A percentile compares a stretch with the other conserved stretches of the same genome.
phyloP scores from a whole-genome alignment of 345 rosid species.

The Populus nigra region DNA sequence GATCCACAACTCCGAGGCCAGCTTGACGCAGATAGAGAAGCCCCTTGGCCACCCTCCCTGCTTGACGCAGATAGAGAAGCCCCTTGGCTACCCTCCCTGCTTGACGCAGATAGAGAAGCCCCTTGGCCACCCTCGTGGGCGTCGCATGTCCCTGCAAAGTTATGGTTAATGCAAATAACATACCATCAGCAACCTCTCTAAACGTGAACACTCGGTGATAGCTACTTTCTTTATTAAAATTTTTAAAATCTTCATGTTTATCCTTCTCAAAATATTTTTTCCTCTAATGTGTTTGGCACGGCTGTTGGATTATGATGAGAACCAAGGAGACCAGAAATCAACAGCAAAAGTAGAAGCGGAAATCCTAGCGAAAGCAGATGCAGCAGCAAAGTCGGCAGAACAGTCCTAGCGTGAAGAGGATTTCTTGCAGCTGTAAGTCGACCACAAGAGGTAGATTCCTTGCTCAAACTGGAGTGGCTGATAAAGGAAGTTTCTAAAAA shows the following conservation, averaged over 20 bases:
- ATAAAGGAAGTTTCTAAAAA: no score
- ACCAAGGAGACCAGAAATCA: no score
- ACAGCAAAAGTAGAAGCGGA: no score
- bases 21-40: conserved; percentile 48
- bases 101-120: conserved; percentile 49
- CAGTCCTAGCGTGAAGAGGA: no score
- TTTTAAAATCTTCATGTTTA: neutral
- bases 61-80: conserved; percentile 49
- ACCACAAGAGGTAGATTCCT: no score
- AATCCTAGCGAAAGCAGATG: no score
- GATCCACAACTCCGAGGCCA: conserved; percentile 82
- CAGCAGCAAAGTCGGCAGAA: no score
- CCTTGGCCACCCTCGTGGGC: conserved; percentile 47
- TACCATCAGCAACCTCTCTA: neutral
- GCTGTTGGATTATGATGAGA: no score
- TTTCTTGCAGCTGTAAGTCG: no score
- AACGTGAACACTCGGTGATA: neutral
- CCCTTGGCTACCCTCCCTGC: conserved; percentile 69
- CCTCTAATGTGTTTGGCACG: neutral
- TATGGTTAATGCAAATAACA: neutral
- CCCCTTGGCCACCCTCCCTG: conserved; percentile 63
- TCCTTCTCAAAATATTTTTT: neutral
- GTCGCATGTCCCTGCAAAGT: conserved; percentile 46
- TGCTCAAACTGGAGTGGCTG: no score
- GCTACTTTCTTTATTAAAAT: no score